These are phyloP conservation scores for Austroboletus niveus DNA, from an alignment of 1,284 basidiomycete genomes.

Conservation along the genomic window DNA sequence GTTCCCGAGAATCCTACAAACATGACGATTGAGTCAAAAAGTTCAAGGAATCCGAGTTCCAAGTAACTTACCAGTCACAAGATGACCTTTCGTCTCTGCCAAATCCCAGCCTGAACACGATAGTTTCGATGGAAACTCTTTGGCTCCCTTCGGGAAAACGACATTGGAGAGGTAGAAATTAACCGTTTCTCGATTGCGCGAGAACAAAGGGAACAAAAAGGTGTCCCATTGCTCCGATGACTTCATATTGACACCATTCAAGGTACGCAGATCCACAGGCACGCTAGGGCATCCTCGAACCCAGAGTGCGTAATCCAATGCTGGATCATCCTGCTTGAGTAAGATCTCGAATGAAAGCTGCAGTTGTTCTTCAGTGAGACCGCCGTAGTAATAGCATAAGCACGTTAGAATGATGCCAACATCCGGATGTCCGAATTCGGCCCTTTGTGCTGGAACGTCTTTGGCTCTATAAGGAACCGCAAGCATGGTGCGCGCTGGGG, in stretches of 20 bases:
- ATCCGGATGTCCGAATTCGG: slow-evolving; percentile 36
- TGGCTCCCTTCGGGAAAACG: slow-evolving; percentile 33
- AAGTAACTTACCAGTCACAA: slow-evolving; percentile 19
- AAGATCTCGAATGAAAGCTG: slow-evolving; percentile 40
- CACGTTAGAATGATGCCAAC: no score
- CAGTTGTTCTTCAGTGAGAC: slow-evolving; percentile 45
- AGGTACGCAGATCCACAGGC: slow-evolving; percentile 28
- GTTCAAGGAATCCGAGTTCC: slow-evolving; percentile 2
- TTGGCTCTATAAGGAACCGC: slow-evolving; percentile 56
- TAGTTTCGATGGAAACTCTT: slow-evolving; percentile 48
- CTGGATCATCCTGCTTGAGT: slow-evolving; percentile 44
- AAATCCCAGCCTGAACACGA: slow-evolving; percentile 55
- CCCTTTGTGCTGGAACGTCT: slow-evolving; percentile 46
- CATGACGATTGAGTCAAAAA: neutral
- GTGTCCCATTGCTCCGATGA: slow-evolving; percentile 37
- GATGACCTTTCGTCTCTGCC: slow-evolving; percentile 35
- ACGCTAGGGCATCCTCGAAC: slow-evolving; percentile 23
- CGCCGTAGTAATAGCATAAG: no score
- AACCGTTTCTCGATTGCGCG: slow-evolving; percentile 38
- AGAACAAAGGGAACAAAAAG: slow-evolving; percentile 37
- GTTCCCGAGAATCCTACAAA: slow-evolving; percentile 57
- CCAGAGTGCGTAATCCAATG: slow-evolving; percentile 45
- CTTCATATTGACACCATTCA: slow-evolving; percentile 42
- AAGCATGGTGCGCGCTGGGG: slow-evolving; percentile 42
- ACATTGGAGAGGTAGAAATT: slow-evolving; percentile 47